Percentiles rank a stretch among this genome's conserved stretches.
These are phyloP conservation scores for Trebouxia sp. DNA, from an alignment of 139 green algal species.

Conservation along the genomic window DNA sequence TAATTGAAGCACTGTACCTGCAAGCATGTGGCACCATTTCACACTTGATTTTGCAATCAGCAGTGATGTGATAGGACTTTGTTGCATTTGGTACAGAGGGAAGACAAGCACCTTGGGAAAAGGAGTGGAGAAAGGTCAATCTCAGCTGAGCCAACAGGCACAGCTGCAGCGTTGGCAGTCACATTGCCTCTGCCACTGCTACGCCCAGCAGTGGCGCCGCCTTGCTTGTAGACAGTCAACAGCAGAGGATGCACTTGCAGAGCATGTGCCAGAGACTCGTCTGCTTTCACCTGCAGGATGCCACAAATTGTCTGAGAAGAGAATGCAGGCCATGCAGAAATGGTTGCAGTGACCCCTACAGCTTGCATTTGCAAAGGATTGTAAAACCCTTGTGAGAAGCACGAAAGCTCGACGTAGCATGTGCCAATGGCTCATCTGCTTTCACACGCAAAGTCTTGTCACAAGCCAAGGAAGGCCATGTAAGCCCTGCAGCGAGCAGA, in stretches of 20 bases:
- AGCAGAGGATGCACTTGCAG: slow-evolving; percentile 28
- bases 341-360: not conserved
- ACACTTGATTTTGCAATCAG: not conserved
- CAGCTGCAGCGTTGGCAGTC: not conserved
- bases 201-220: not conserved
- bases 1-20: not conserved
- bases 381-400: not conserved
- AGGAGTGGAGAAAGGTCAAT: slow-evolving; percentile 5
- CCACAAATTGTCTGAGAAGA: no score
- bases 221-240: slow-evolving; percentile 37
- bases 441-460: no score
- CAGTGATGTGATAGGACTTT: not conserved
- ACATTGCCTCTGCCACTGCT: not conserved
- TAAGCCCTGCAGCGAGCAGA: no score
- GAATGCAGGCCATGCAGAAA: not conserved
- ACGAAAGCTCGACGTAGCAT: not conserved
- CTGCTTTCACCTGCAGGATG: slow-evolving; percentile 15
- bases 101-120: not conserved
- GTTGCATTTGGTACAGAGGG: not conserved
- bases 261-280: not conserved
- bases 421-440: not conserved
- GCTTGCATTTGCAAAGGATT: not conserved
- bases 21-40: not conserved
- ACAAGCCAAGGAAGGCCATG: no score
- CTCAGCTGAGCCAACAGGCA: not conserved